phyloP scores from a whole-genome alignment of 73 alveolate genomes.

The Tetrahymena malaccensis region DNA sequence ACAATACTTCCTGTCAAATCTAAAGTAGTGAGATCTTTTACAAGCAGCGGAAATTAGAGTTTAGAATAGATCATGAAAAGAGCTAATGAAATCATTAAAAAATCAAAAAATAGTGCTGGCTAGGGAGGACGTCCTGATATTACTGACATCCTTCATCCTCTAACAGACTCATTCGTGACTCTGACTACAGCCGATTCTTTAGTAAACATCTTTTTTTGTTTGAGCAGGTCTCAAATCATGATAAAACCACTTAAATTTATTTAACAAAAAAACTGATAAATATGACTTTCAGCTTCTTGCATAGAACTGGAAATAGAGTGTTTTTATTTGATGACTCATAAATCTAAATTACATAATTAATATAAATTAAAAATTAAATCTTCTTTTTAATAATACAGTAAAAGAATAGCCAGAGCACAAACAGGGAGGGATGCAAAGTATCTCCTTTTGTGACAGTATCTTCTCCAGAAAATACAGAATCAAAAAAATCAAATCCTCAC shows the following conservation, averaged over 20 bases:
- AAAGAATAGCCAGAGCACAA: background rate
- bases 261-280: background rate
- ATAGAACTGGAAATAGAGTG: background rate
- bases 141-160: background rate
- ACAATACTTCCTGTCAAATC: background rate
- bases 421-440: background rate
- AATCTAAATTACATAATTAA: background rate
- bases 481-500: background rate
- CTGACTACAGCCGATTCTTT: background rate
- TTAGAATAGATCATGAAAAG: background rate
- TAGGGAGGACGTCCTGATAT: background rate
- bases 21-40: background rate
- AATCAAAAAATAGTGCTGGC: background rate
- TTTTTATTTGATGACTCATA: background rate
- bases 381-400: background rate
- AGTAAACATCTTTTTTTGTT: background rate
- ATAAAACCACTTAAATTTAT: background rate
- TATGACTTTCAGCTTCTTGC: background rate
- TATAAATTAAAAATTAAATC: background rate
- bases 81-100: background rate
- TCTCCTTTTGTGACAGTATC: background rate
- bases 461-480: background rate
- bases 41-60: background rate
- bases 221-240: background rate
- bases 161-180: background rate